These are phyloP conservation scores for Oenanthe sinensis DNA, from an alignment of 129 eudicot species.

Conservation along the genomic window DNA sequence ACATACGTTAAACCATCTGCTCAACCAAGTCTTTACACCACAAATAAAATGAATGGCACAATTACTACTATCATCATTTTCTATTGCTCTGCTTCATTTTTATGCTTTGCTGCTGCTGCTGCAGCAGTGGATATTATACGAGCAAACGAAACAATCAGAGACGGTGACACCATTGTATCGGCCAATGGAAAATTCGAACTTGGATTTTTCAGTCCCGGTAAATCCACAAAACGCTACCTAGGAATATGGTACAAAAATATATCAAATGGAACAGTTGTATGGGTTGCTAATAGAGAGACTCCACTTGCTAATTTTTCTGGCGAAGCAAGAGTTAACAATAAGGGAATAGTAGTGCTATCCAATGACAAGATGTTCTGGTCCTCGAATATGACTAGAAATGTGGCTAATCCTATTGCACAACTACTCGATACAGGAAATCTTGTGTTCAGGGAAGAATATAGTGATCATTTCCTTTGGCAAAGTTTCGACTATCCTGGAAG, in stretches of 20 bases:
- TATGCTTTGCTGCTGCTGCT: neutral
- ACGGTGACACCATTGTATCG: neutral
- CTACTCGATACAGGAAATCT: conserved; percentile 1
- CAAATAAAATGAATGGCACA: neutral
- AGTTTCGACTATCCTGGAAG: too few relatives aligned
- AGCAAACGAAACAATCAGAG: neutral
- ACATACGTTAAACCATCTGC: neutral
- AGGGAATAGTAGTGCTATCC: neutral
- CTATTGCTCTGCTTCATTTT: neutral
- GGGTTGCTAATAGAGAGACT: too few relatives aligned
- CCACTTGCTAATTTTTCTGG: neutral
- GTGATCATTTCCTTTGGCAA: too few relatives aligned
- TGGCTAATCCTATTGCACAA: neutral
- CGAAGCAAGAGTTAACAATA: neutral
- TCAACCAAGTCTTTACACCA: neutral
- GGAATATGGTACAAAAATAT: conserved; percentile 2
- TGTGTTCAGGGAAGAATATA: too few relatives aligned
- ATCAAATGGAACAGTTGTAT: neutral
- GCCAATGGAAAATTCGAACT: neutral
- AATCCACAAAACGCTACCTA: neutral
- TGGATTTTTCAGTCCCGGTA: neutral
- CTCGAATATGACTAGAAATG: neutral
- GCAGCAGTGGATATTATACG: neutral
- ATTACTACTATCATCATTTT: neutral
- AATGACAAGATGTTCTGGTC: neutral